Base-by-base conservation (phyloP, 768 basidiomycete genomes). In the Pholiota molesta region DNA sequence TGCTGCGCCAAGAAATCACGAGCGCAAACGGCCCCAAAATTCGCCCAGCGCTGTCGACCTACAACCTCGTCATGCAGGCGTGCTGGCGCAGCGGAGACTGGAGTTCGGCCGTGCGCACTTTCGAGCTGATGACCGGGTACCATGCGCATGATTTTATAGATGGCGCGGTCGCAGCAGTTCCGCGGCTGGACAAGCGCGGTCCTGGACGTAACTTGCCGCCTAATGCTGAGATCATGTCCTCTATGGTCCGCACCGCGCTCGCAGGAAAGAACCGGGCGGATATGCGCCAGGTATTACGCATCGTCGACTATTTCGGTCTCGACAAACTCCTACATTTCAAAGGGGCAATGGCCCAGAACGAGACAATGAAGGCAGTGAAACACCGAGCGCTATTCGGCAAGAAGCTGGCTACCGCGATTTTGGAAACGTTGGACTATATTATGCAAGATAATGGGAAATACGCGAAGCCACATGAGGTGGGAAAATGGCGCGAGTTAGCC, bases 101-200 rank as follows among this genome's bases (percentile, higher is more conserved):
- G 90, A 75, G 70, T 26, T 78, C 78, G 19, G 84, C 88, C 1
- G 69, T 77, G 52, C 79, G 81, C 53, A 74, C 83, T 17, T 89
- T 92, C 71, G 85, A 90, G 63, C 75, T 91, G 65, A 89, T 93
- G 86, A 89, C 89, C 3, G 91, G 91, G 6, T 86, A 83, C 65
- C 82, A 81, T 62, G 67, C 72, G 1, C 79, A 82, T 58, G 84
- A 84, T 53, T 86, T 87, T 62, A 79, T 80, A 74, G 82, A 84
- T 42, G 83, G 79, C 5, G 71, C 80, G 5, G 74, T 77, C 2
- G 62, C 67, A 14, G 39, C 61, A 44, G 47, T 54, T n/a, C 85
- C 83, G 9, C 74, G 71, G 60, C 67, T 78, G 11, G 79, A 82
- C 62, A 74, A 73, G 67, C 80, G 79, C 39, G 72, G 76, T n/a